phyloP scores from a whole-genome alignment of 495 filamentous ascomycete species.

The Geopyxis carbonaria region DNA sequence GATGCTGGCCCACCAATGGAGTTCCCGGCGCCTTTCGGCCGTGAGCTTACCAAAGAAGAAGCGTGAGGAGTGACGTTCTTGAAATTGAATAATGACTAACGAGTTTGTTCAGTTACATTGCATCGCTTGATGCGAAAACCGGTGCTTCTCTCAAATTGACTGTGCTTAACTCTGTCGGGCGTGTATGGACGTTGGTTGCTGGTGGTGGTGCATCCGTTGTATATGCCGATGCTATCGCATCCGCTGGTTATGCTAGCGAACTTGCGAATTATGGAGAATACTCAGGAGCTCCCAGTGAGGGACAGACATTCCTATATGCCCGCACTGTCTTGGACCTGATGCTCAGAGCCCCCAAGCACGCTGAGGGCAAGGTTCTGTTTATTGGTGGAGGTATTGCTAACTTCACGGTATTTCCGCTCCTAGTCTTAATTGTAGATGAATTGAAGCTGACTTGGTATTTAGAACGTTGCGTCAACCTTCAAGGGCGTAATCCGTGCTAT shows the following conservation, averaged over 20 bases:
- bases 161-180: conserved; percentile 75
- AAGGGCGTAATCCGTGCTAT: conserved; percentile 98
- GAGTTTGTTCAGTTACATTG: conserved; percentile 47
- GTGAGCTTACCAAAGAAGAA: conserved; percentile 95
- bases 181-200: conserved; percentile 95
- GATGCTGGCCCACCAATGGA: conserved; percentile 97
- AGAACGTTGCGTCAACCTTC: conserved; percentile 85
- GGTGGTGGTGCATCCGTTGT: conserved; percentile 99
- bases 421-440: conserved; percentile 25
- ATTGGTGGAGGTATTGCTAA: conserved; percentile 99
- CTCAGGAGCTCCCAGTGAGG: conserved; percentile 94
- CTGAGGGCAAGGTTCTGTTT: conserved; percentile 95
- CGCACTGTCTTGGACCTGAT: conserved; percentile 93
- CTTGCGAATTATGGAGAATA: conserved; percentile 99
- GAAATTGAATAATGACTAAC: not conserved
- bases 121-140: conserved; percentile 96
- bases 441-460: conserved; percentile 12
- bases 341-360: conserved; percentile 71
- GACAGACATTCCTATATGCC: conserved; percentile 96
- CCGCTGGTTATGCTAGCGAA: conserved; percentile 84
- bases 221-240: conserved; percentile 97
- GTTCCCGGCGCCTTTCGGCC: conserved; percentile 96
- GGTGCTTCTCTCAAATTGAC: conserved; percentile 97
- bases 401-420: conserved; percentile 51
- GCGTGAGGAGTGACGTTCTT: conserved; percentile 31